Evolutionary conservation across 176 grass and related monocot genomes (phyloP).

Genomic region (Paspalum vaginatum): DNA sequence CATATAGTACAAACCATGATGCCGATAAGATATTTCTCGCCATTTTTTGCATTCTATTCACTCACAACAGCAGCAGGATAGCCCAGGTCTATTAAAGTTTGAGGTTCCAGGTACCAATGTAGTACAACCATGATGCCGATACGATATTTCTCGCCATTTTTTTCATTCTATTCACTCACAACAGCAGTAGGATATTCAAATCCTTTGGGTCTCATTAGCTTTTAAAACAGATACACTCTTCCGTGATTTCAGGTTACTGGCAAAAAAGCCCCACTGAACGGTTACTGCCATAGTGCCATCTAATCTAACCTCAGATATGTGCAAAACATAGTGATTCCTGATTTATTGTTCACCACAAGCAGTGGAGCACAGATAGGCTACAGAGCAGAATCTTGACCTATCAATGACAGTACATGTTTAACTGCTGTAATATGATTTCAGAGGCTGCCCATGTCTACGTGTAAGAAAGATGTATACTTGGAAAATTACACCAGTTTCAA

Average conservation of each 20-base stretch:
- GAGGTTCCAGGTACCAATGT: too few species aligned
- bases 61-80: too few species aligned
- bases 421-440: background rate
- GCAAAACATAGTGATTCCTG: too few species aligned
- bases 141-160: too few species aligned
- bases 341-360: slow-evolving; percentile 18
- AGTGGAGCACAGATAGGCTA: slow-evolving; percentile 17
- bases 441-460: slow-evolving; percentile 8
- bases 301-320: background rate
- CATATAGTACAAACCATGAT: too few species aligned
- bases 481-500: slow-evolving; percentile 65
- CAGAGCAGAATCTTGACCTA: slow-evolving; percentile 1
- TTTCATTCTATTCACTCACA: too few species aligned
- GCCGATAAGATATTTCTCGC: too few species aligned
- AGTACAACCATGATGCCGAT: too few species aligned
- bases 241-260: background rate
- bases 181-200: too few species aligned
- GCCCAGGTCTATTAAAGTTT: too few species aligned
- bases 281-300: background rate
- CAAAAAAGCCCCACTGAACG: background rate
- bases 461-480: slow-evolving; percentile 47
- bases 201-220: too few species aligned
- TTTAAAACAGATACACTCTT: background rate
- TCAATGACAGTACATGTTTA: slow-evolving; percentile 27
- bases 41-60: too few species aligned